A percentile compares a stretch with the other conserved stretches of the same genome.
phyloP scores from a whole-genome alignment of 2,329 filamentous ascomycete species.

The Epichloe brachyelytri region DNA sequence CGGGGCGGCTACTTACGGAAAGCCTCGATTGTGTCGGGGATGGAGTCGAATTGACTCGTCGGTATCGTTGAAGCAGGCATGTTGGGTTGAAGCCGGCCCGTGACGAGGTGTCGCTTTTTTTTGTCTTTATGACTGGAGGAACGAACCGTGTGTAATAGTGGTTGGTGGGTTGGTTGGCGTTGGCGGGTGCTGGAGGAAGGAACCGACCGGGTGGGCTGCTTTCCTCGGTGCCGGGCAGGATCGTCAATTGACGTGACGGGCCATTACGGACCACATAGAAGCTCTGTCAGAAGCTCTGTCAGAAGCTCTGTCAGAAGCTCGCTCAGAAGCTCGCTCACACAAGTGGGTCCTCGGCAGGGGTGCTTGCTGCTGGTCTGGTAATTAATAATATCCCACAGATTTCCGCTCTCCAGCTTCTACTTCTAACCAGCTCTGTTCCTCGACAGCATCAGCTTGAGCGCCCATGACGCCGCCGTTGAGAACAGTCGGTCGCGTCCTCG shows the following conservation, averaged over 20 bases:
- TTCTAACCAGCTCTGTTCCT: background rate
- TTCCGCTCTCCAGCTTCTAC: background rate
- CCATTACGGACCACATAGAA: too few relatives aligned
- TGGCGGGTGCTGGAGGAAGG: too few relatives aligned
- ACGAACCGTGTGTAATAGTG: too few relatives aligned
- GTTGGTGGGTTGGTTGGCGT: too few relatives aligned
- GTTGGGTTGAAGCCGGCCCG: background rate
- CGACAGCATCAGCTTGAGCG: background rate
- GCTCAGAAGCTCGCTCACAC: too few relatives aligned
- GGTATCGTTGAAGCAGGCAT: slow-evolving; percentile 42
- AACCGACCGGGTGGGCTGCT: too few relatives aligned
- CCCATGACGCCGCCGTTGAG: background rate
- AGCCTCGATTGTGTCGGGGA: slow-evolving; percentile 50
- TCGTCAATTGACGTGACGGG: too few relatives aligned
- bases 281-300: too few relatives aligned
- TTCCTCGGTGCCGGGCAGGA: too few relatives aligned
- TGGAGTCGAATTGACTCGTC: slow-evolving; percentile 46
- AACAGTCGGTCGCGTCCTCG: slow-evolving; percentile 1
- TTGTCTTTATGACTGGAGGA: background rate
- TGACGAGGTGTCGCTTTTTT: background rate
- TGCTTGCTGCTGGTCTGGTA: background rate
- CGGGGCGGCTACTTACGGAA: slow-evolving; percentile 39
- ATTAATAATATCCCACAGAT: background rate
- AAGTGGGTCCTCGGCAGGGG: background rate
- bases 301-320: too few relatives aligned